Evolutionary conservation across 2,329 filamentous ascomycete species (phyloP).

Genomic region (Thielaviopsis musarum): DNA sequence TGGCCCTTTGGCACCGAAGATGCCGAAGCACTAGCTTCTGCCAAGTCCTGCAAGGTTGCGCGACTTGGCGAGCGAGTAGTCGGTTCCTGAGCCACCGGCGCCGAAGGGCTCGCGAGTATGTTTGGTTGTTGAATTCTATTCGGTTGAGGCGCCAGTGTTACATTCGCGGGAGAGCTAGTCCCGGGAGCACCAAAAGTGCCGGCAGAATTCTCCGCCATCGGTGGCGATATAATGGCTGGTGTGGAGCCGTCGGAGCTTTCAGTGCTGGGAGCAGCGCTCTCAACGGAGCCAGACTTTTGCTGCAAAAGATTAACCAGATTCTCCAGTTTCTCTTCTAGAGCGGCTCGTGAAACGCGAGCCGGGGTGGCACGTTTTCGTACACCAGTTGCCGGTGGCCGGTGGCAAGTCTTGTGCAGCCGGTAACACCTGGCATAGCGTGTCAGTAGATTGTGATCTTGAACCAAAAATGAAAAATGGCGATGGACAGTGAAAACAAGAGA

Average conservation of each 20-base stretch:
- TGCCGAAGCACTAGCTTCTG: conserved; percentile 9
- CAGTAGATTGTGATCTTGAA: not conserved
- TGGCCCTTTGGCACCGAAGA: not conserved
- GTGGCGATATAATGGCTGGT: not conserved
- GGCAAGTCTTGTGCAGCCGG: conserved; percentile 25
- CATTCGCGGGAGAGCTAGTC: not conserved
- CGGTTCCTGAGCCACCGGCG: not conserved
- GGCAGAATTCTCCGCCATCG: not conserved
- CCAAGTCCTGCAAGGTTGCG: conserved; percentile 9
- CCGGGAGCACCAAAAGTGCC: not conserved
- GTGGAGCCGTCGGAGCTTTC: no score
- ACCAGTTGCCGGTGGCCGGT: conserved; percentile 13
- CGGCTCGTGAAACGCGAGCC: conserved; percentile 8
- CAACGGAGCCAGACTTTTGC: conserved; percentile 3
- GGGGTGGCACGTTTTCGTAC: conserved; percentile 5
- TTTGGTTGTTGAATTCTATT: not conserved
- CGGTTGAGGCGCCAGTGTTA: not conserved
- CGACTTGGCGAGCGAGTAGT: conserved; percentile 2
- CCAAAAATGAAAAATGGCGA: not conserved
- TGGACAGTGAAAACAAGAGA: not conserved
- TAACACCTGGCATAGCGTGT: conserved; percentile 18
- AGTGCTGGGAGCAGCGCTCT: not conserved
- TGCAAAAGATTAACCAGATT: conserved; percentile 18
- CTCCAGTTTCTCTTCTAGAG: conserved; percentile 18
- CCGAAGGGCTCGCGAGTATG: not conserved